Evolutionary conservation across 169 alveolate species (phyloP), one percentile per base, ranked within the genome.

Genomic region (Plasmodium coatneyi): DNA sequence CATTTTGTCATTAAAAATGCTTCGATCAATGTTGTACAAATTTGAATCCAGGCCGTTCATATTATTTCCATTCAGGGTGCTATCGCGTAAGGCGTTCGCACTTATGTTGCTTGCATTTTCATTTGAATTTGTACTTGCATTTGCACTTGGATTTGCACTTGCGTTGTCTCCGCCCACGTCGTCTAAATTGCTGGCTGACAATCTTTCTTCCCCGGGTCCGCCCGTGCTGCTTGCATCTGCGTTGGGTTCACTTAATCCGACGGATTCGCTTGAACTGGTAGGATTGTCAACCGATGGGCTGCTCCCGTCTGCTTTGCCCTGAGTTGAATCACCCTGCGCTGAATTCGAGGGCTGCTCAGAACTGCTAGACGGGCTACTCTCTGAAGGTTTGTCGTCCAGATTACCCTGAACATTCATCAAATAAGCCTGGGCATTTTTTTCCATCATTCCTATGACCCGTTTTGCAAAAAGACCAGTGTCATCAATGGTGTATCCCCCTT

Each of bases 401-500:
- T 79, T 66, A 22, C 52, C 78, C 79, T 89, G 93, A 83, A 83
- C 92, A 79, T 92, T 66, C 80, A 54, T 78, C 39, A 93, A 83
- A 80, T 80, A 84, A 14, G 80, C 52, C 14, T 92, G 95, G 1
- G 98, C 98, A 80, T 96, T 97, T 52, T 95, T 92, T 71, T 93
- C 96, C 98, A 97, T 96, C 95, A 97, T 74, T 41, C 93, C 92
- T 14, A 96, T 83, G 49, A 97, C 96, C 49, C 96, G 71, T 82
- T 95, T 93, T 22, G 98, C 98, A 84, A 97, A 97, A 54, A 74
- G 71, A 14, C 97, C 96, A 0, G 98, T 97, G 80, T 97, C 98
- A 87, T 97, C 97, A 36, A 97, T 93, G 72, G 89, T 86, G 90
- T 97, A 97, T 6, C 98, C 98, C 43, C 98, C 98, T 90, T 95